Evolutionary conservation across 768 basidiomycete genomes (phyloP), one percentile per base, ranked within the genome.

Genomic region (Boletus coccyginus): DNA sequence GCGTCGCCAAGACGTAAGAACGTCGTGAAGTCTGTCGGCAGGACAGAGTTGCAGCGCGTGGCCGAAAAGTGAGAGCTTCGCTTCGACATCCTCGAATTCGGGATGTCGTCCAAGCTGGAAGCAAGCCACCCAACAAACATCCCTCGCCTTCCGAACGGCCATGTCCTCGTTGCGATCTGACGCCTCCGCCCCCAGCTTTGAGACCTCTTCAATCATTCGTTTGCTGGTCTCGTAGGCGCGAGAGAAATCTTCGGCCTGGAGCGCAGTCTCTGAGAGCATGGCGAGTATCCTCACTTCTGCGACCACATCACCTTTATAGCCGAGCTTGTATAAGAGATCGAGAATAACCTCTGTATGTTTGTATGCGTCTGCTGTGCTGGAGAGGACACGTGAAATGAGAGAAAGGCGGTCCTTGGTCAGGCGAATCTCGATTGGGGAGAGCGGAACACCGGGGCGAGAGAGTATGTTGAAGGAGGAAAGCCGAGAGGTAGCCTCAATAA

Each of bases 401-500:
- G 85, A 85, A 17, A 99, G 83, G 9, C 90, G 86, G 69, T 98
- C 90, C 61, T 90, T 91, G 33, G 92, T 90, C 21, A 97, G 81
- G 10, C 96, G 88, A 57, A 99, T 94, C 71, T 98, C 95, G 57
- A 97, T 84, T 0, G 96, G 96, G 10, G 93, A 83, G 50, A 98
- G 86, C 7, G 86, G 81, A 42, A 87, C 82, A 45, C 91, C 88
- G 10, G 86, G 82, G 7, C 84, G 79, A 24, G 92, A 86, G 68
- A 78, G 78, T 57, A 96, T 80, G 55, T 92, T 90, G 78, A 92
- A 99, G 5, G 96, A 93, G n/a, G 88, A 85, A 12, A 99, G 86
- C 3, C 92, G 87, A 27, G 94, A 96, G 1, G 97, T 99, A 2
- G 97, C 97, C 75, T 98, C 95, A 59, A 99, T 97, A 72, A 98